Base-by-base conservation (phyloP, 495 filamentous ascomycete genomes). In the Aspergillus wentii region DNA sequence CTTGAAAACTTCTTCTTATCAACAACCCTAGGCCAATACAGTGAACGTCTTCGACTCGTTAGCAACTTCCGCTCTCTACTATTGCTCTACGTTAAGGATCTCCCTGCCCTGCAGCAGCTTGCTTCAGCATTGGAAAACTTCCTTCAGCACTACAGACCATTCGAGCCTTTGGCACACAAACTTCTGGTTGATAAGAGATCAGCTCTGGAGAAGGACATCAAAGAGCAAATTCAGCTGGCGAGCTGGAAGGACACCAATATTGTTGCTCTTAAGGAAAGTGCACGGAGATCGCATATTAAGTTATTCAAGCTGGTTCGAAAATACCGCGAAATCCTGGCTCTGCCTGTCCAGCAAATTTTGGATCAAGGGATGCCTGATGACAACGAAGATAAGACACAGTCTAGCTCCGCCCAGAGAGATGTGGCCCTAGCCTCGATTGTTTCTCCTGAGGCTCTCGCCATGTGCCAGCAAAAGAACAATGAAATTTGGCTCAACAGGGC, bases 161-260 rank as follows among this genome's bases (percentile, higher is more conserved):
- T 86, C 52, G 73, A 79, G 51, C 59, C 73, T 28, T 59, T 74
- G 10, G 76, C 88, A 3, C 55, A 66, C 17, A 80, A 87, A 43
- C 46, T 66, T 3, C 67, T 96, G 33, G 64, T 52, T 16, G 72
- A 80, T 28, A 83, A 80, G 17, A 71, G 87, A 37, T 61, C 62
- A 1, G 65, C 72, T 4, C 67, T 95, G 7, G 89, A 95, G 54
- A 94, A 87, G 54, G 75, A 86, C 31, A 83, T 97, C 71, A 86
- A 84, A 47, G 85, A 95, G 44, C 81, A 95, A 19, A 72, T 97
- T 15, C 73, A 90, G 20, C 61, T 97, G 40, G 86, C 88, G 2
- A 94, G 86, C 54, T 97, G 94, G 94, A 92, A 94, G 52, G 94
- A 97, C 48, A 95, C 84, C 16, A 97, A 95, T 45, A 91, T 99